These are phyloP conservation scores for Fusarium sp. DNA, from an alignment of 2,329 filamentous ascomycete genomes.

Conservation along the genomic window DNA sequence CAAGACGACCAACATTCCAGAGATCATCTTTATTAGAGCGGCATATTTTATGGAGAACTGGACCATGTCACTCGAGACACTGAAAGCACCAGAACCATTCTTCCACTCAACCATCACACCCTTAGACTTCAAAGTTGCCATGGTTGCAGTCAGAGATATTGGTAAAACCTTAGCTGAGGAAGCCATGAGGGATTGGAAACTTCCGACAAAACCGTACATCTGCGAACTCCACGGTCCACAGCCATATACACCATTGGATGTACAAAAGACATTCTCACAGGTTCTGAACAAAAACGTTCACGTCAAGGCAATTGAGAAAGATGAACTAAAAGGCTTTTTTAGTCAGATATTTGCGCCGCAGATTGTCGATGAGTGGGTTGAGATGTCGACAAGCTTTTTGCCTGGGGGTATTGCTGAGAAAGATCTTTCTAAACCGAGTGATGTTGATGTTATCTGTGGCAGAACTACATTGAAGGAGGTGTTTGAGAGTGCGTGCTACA, in stretches of 20 bases:
- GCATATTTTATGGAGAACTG: not conserved
- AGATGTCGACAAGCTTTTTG: slow-evolving; percentile 48
- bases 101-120: not conserved
- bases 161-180: not conserved
- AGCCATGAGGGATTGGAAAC: not conserved
- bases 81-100: not conserved
- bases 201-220: not conserved
- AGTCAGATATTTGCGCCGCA: slow-evolving; percentile 35
- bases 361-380: slow-evolving; percentile 45
- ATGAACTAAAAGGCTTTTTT: not conserved
- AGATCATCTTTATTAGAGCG: slow-evolving; percentile 45
- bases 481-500: slow-evolving; percentile 16
- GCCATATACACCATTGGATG: not conserved
- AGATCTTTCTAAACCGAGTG: not conserved
- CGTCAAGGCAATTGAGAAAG: not conserved
- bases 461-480: slow-evolving; percentile 35
- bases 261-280: not conserved
- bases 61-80: not conserved
- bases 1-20: slow-evolving; percentile 15
- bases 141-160: not conserved
- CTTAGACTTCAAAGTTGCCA: not conserved
- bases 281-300: not conserved
- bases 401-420: slow-evolving; percentile 36
- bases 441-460: slow-evolving; percentile 38
- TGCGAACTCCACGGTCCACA: not conserved